Evolutionary conservation across 2,329 filamentous ascomycete genomes (phyloP), one percentile per base, ranked within the genome.

Genomic region (Neocatenulostroma microsporum): DNA sequence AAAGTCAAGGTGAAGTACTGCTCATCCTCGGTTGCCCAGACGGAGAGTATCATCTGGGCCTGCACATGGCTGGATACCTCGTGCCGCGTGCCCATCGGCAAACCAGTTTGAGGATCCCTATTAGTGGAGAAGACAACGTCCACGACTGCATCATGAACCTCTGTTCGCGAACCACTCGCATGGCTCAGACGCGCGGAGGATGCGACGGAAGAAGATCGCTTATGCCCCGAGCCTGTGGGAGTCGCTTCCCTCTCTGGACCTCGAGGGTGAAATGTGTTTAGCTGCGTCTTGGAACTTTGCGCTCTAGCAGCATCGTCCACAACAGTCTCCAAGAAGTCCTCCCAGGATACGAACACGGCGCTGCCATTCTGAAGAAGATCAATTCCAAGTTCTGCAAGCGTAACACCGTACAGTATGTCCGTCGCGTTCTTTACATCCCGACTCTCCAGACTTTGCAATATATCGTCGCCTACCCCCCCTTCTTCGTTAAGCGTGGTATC

Each of bases 1-100:
- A 88, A 87, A 0, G 81, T 84, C 40, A 87, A 62, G 2, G 80
- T 86, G 53, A 78, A 87, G 58, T 80, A 86, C 8, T 71, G 75
- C 47, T 79, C 73, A 14, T 72, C 69, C 27, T 82, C 75, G 25
- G 82, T 74, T n/a, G 74, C 67, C 79, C 82, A 88, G 5, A 84
- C 73, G 1, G 78, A 82, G 15, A 87, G 75, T 30, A 86, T 84
- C 79, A 87, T 84, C 46, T 80, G 81, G 15, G 82, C 79, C 44
- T 75, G 74, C 0, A 76, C 58, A 21, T 69, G 62, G 60, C 49
- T 44, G 2, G 47, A 29, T 10, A 35, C 35, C 4, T 50, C 43
- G 3, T 44, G 43, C 19, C 51, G 47, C 11, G 42, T 39, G 2
- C 67, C 33, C 57, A 60, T 15, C 47, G 61, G 54, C 5, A 68